A percentile compares a stretch with the other conserved stretches of the same genome.
These are phyloP conservation scores for Abelmoschus esculentus DNA, from an alignment of 345 rosid species.

Conservation along the genomic window DNA sequence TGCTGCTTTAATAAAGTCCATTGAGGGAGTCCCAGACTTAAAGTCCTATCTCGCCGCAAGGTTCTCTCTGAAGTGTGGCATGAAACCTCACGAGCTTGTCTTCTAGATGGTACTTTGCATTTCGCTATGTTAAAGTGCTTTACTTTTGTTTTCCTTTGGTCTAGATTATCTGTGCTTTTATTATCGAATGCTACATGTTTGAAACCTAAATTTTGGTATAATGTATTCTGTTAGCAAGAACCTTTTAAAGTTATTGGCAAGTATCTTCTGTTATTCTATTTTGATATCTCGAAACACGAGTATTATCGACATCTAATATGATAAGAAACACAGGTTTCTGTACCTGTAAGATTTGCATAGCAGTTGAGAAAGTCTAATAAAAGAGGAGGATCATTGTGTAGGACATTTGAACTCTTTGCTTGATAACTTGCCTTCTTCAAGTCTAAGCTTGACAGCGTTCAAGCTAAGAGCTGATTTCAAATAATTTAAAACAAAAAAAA, in stretches of 20 bases:
- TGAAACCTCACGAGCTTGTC: constrained; percentile 77
- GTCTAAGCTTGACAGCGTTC: too few species aligned
- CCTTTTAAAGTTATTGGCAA: neutral
- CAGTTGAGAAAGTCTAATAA: too few species aligned
- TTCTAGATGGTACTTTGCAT: constrained; percentile 29
- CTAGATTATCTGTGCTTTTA: neutral
- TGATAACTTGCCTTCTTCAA: too few species aligned
- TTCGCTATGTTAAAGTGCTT: neutral
- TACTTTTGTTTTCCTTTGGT: neutral
- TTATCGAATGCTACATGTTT: neutral
- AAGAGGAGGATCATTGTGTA: too few species aligned
- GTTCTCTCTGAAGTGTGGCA: constrained; percentile 68
- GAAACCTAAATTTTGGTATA: neutral
- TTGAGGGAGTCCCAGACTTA: constrained; percentile 64
- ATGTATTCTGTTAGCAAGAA: neutral
- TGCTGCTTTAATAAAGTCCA: constrained; percentile 45
- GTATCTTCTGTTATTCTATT: neutral
- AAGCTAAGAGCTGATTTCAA: too few species aligned
- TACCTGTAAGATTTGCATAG: neutral
- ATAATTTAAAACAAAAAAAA: too few species aligned
- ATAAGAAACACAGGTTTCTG: neutral
- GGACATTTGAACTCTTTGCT: too few species aligned
- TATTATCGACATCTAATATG: neutral
- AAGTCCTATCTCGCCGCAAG: constrained; percentile 66
- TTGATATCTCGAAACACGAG: neutral